Conservation (phyloP, 345 rosid genomes). For the Cochlearia excelsa region DNA sequence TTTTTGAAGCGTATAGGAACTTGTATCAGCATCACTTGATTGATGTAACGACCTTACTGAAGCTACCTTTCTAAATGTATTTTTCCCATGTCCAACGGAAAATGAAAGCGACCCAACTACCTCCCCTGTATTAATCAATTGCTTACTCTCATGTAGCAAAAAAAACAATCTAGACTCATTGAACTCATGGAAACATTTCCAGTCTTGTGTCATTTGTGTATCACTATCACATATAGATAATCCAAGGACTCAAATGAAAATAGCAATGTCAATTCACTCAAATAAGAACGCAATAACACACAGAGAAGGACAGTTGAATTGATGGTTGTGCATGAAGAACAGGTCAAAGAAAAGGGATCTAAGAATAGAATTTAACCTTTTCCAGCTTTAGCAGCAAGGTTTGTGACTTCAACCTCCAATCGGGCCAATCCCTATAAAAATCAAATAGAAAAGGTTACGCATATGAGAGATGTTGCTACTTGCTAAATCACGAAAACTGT, state of each 20-base stretch:
- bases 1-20: conserved; percentile 60
- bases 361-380: conserved; percentile 58
- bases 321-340: conserved; percentile 13
- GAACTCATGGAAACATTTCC: conserved; percentile 2
- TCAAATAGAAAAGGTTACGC: neutral
- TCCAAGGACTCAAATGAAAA: conserved; percentile 12
- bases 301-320: conserved; percentile 5
- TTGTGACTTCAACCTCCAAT: conserved; percentile 97
- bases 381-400: conserved; percentile 98
- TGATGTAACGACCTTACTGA: conserved; percentile 75
- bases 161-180: conserved; percentile 7
- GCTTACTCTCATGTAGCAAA: conserved; percentile 25
- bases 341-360: conserved; percentile 9
- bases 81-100: conserved; percentile 69
- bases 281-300: conserved; percentile 12
- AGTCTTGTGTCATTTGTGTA: neutral
- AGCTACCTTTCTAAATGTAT: conserved; percentile 62
- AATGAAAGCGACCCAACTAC: conserved; percentile 87
- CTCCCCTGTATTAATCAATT: conserved; percentile 67
- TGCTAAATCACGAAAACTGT: conserved; percentile 2
- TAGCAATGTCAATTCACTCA: conserved; percentile 7
- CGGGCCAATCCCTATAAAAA: conserved; percentile 66
- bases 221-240: conserved; percentile 1
- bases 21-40: conserved; percentile 45
- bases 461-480: neutral